Conservation (phyloP, 2,329 filamentous ascomycete species). For the Bipolaris bicolor region DNA sequence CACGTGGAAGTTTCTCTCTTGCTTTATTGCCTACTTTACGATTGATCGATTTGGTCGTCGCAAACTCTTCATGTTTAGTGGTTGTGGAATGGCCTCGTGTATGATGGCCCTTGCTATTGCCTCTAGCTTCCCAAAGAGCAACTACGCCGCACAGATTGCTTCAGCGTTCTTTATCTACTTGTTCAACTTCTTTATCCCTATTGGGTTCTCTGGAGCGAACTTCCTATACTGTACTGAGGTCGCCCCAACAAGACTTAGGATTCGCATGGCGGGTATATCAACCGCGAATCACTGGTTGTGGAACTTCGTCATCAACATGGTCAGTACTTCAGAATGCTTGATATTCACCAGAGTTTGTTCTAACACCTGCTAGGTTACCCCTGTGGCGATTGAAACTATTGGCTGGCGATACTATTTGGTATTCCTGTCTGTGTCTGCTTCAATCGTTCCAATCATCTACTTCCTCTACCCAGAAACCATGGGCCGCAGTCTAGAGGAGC, state of each 20-base stretch:
- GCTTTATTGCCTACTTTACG: slow-evolving; percentile 72
- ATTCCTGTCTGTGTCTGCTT: slow-evolving; percentile 55
- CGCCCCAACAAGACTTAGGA: slow-evolving; percentile 59
- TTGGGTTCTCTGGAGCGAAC: slow-evolving; percentile 65
- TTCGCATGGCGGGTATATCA: slow-evolving; percentile 63
- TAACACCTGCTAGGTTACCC: not conserved
- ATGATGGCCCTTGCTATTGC: slow-evolving; percentile 62
- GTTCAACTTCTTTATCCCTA: slow-evolving; percentile 66
- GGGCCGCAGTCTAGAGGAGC: slow-evolving; percentile 57
- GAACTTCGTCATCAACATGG: slow-evolving; percentile 42
- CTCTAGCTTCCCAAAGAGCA: slow-evolving; percentile 56
- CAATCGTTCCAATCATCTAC: slow-evolving; percentile 54
- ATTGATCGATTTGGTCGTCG: slow-evolving; percentile 72
- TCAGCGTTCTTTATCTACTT: slow-evolving; percentile 64
- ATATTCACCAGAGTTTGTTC: not conserved
- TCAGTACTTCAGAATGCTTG: slow-evolving; percentile 23
- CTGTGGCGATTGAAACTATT: slow-evolving; percentile 57
- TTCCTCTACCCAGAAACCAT: slow-evolving; percentile 57
- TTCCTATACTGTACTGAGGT: slow-evolving; percentile 67
- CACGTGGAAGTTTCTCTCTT: slow-evolving; percentile 63
- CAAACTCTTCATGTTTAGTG: slow-evolving; percentile 60
- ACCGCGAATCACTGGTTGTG: slow-evolving; percentile 60
- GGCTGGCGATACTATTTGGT: slow-evolving; percentile 61
- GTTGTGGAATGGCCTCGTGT: slow-evolving; percentile 60
- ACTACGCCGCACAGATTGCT: slow-evolving; percentile 57